Evolutionary conservation across 768 basidiomycete genomes (phyloP).

Genomic region (Mycena venus): DNA sequence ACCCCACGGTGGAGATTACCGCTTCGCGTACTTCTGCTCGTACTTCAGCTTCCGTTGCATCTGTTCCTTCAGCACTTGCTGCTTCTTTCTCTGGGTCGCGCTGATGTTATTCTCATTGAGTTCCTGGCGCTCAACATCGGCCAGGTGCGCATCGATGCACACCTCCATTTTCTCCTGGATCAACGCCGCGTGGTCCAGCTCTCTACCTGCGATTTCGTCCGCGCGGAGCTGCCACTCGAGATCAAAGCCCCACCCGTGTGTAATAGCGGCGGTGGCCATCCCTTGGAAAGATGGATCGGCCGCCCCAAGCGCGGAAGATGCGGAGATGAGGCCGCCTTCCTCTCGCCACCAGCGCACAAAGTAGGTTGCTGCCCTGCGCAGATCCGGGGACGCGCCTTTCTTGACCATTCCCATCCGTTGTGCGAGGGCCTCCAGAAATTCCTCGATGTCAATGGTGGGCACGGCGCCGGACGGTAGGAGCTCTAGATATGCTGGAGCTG

Average conservation of each 20-base stretch:
- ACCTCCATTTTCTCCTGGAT: constrained; percentile 79
- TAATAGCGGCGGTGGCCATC: constrained; percentile 25
- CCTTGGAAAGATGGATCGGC: constrained; percentile 29
- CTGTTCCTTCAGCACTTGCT: constrained; percentile 54
- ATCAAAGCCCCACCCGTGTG: constrained; percentile 89
- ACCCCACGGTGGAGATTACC: no score
- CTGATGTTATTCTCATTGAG: constrained; percentile 71
- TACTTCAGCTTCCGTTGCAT: constrained; percentile 53
- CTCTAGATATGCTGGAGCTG: constrained; percentile 79
- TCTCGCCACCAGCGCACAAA: constrained; percentile 92
- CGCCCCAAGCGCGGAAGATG: constrained; percentile 52
- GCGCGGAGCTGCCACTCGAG: constrained; percentile 73
- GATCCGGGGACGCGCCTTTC: constrained; percentile 81
- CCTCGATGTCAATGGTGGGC: constrained; percentile 72
- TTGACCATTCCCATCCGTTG: constrained; percentile 85
- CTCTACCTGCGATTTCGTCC: constrained; percentile 39
- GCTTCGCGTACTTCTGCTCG: constrained; percentile 47
- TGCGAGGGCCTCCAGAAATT: constrained; percentile 80
- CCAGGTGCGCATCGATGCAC: constrained; percentile 71
- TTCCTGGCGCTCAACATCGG: constrained; percentile 61
- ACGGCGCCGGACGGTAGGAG: constrained; percentile 67
- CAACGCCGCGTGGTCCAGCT: constrained; percentile 33
- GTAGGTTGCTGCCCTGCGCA: constrained; percentile 79
- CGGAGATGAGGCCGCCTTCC: constrained; percentile 72
- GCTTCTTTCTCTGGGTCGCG: constrained; percentile 80